These are phyloP conservation scores for Colletotrichum camelliae DNA, from an alignment of 2,329 filamentous ascomycete genomes.

Conservation along the genomic window DNA sequence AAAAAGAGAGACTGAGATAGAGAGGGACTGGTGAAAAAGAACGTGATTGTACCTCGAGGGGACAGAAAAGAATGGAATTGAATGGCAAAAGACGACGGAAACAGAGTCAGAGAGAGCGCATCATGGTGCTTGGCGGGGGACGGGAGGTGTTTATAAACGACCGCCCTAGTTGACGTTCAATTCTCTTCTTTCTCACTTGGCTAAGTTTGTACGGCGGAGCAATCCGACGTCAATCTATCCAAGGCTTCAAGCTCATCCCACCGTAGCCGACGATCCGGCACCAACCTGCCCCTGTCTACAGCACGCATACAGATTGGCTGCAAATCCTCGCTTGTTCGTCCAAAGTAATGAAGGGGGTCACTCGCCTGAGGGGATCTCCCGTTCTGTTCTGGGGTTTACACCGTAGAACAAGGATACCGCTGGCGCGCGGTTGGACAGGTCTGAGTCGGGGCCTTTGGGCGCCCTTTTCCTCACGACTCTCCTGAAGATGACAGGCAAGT, in stretches of 20 bases:
- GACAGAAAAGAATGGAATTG: slow-evolving; percentile 1
- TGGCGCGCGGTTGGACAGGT: not conserved
- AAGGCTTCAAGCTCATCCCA: not conserved
- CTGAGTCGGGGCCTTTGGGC: not conserved
- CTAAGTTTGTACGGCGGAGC: not conserved
- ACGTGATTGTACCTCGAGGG: not conserved
- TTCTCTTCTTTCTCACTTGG: not conserved
- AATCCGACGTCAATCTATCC: not conserved
- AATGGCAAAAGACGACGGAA: slow-evolving; percentile 3
- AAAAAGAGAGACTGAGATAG: not conserved
- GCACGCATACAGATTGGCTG: not conserved
- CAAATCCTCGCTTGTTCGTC: not conserved
- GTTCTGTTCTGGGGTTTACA: not conserved
- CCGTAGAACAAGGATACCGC: not conserved
- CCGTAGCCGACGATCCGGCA: slow-evolving; percentile 6
- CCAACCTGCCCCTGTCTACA: not conserved
- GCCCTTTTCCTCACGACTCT: not conserved
- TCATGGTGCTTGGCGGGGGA: not conserved
- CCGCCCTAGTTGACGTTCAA: not conserved
- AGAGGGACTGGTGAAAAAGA: not conserved
- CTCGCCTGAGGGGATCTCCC: slow-evolving; percentile 1
- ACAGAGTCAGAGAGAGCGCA: not conserved
- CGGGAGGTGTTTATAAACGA: not conserved
- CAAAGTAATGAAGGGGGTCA: not conserved
- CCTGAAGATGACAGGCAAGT: not conserved